Base-by-base conservation (phyloP, 2,329 filamentous ascomycete species). In the Tolypocladium sp. region DNA sequence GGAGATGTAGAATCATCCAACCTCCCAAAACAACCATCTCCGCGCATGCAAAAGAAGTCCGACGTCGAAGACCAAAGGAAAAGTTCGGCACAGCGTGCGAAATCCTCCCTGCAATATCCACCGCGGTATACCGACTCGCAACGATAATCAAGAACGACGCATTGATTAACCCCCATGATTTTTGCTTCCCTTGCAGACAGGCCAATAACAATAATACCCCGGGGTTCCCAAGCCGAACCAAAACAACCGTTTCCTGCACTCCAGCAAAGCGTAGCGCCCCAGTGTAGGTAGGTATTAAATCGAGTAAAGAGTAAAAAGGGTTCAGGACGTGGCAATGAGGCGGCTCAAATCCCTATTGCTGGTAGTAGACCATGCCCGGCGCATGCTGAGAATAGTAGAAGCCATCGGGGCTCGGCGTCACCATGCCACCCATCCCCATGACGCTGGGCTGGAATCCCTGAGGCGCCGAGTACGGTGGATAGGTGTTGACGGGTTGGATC, bases 371-470 rank as follows among this genome's bases (percentile, higher is more conserved):
- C 72, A 84, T 81, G 46, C 80, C 81, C 42, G 78, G 75, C 3
- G 76, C 74, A 57, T 77, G 74, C 64, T 83, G 84, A 27, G 83
- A 78, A 67, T 87, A 88, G 68, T 92, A 95, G 75, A 89, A 96
- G 61, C 79, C 80, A 71, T 86, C 80, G 67, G 82, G 80, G 68
- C 77, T 85, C 63, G 80, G 83, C 62, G 89, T 89, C 77, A 92
- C 88, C 86, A 94, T 92, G 12, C 89, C 88, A 62, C 86, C 87
- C 83, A 92, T 91, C 51, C 86, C 86, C 61, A 88, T 79, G 53
- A 86, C 79, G 51, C 80, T 83, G 22, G 77, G 70, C 59, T 78
- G 77, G 66, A 86, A 90, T 58, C 78, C 70, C 60, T 79, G 81
- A 44, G 79, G 71, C 8, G 78, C 69, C 58, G 79, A 76, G 62